A percentile compares a stretch with the other conserved stretches of the same genome.
Evolutionary conservation across 139 green algal species (phyloP).

Genomic region (Limnomonas spitsbergensis): DNA sequence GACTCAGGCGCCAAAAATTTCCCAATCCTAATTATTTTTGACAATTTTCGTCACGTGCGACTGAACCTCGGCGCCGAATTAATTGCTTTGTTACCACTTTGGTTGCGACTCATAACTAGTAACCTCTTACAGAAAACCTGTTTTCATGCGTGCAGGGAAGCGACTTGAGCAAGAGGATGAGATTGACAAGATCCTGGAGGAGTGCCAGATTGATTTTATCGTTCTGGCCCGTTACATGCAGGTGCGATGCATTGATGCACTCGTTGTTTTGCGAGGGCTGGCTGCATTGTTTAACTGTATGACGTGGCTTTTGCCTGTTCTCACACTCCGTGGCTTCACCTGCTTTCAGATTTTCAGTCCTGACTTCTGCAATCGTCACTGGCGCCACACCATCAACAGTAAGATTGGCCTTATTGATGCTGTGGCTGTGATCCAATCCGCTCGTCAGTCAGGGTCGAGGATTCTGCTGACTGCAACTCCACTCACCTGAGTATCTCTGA

Average conservation of each 20-base stretch:
- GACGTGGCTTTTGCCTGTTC: too few relatives aligned
- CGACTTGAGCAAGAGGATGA: slow-evolving; percentile 56
- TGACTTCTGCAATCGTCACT: slow-evolving; percentile 62
- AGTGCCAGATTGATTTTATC: slow-evolving; percentile 60
- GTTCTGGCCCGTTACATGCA: slow-evolving; percentile 27
- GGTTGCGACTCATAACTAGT: too few relatives aligned
- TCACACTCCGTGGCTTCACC: too few relatives aligned
- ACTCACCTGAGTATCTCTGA: too few relatives aligned
- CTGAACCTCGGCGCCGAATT: too few relatives aligned
- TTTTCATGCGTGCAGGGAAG: slow-evolving; percentile 7
- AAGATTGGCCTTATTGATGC: background rate
- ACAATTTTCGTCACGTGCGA: too few relatives aligned
- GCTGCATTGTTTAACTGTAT: slow-evolving; percentile 4
- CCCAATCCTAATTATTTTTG: too few relatives aligned
- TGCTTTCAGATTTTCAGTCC: slow-evolving; percentile 63
- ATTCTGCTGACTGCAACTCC: background rate
- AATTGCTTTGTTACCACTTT: too few relatives aligned
- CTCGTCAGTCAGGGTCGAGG: background rate
- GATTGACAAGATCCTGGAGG: slow-evolving; percentile 51
- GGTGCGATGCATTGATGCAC: background rate
- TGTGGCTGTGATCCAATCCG: too few relatives aligned
- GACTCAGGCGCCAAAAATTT: too few relatives aligned
- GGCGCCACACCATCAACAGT: slow-evolving; percentile 76
- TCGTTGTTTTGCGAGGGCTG: too few relatives aligned
- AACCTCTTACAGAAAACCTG: too few relatives aligned